phyloP scores from a whole-genome alignment of 257 asterid genomes.

The Mitragyna speciosa region DNA sequence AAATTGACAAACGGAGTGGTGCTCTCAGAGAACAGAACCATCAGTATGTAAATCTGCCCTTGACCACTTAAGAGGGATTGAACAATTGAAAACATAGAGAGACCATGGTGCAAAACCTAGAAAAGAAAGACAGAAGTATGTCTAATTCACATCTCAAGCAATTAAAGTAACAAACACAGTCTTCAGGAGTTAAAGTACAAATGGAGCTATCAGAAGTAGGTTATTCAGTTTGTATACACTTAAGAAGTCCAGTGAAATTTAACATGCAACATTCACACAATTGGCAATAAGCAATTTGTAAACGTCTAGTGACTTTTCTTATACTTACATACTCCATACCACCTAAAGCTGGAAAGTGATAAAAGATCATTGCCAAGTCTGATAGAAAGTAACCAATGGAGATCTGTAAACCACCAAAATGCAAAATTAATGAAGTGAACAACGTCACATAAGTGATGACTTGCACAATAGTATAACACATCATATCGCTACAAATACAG shows the following conservation, averaged over 20 bases:
- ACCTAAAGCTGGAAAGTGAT: slow-evolving; percentile 73
- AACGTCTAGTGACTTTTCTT: slow-evolving; percentile 10
- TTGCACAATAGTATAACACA: background rate
- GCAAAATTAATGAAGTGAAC: background rate
- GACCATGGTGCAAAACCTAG: slow-evolving; percentile 87
- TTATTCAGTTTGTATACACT: background rate
- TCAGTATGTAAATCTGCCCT: slow-evolving; percentile 71
- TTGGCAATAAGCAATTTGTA: background rate
- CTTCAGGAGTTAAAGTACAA: background rate
- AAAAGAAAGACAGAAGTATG: slow-evolving; percentile 18
- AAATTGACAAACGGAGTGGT: slow-evolving; percentile 91
- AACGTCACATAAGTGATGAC: background rate
- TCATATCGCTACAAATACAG: background rate
- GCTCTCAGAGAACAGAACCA: slow-evolving; percentile 89
- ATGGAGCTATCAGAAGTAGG: background rate
- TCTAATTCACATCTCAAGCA: slow-evolving; percentile 9
- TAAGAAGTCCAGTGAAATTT: background rate
- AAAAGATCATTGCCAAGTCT: slow-evolving; percentile 73
- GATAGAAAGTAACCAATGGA: slow-evolving; percentile 84
- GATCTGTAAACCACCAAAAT: slow-evolving; percentile 48
- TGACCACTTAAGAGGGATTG: slow-evolving; percentile 82
- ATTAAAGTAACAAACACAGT: slow-evolving; percentile 4
- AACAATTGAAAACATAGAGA: slow-evolving; percentile 68
- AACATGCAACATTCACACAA: background rate
- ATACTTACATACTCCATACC: slow-evolving; percentile 88